Conservation (phyloP, 192 early-diverging fungal genomes). For the Coemansia sp. region DNA sequence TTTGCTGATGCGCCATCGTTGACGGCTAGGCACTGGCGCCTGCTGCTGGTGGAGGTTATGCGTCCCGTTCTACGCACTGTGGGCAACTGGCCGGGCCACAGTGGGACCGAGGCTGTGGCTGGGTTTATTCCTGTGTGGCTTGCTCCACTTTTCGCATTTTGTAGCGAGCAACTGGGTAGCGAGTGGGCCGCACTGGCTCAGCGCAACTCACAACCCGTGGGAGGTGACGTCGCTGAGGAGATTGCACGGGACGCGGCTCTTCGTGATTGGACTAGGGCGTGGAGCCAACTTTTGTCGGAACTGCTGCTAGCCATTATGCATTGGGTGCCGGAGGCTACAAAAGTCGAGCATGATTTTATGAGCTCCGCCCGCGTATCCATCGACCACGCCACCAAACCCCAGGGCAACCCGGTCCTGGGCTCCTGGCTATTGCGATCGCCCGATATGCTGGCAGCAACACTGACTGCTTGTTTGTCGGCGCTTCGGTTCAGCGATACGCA, state of each 20-base stretch:
- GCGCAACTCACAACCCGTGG: neutral
- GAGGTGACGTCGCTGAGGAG: slow-evolving; percentile 13
- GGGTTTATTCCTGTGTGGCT: slow-evolving; percentile 31
- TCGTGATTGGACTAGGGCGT: slow-evolving; percentile 46
- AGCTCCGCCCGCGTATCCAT: slow-evolving; percentile 9
- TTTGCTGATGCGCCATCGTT: slow-evolving; percentile 32
- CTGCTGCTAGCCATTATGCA: slow-evolving; percentile 8
- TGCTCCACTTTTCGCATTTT: slow-evolving; percentile 28
- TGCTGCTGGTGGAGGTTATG: slow-evolving; percentile 23
- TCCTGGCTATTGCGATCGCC: slow-evolving; percentile 7
- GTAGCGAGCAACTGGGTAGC: slow-evolving; percentile 6
- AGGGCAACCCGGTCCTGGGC: slow-evolving; percentile 9
- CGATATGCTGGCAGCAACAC: slow-evolving; percentile 8
- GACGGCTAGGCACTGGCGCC: slow-evolving; percentile 38
- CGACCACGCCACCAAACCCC: neutral
- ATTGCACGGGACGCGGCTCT: slow-evolving; percentile 36
- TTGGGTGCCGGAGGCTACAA: slow-evolving; percentile 31
- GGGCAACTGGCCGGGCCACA: slow-evolving; percentile 40
- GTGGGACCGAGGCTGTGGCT: neutral
- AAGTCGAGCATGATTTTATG: slow-evolving; percentile 35
- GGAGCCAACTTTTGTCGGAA: slow-evolving; percentile 23
- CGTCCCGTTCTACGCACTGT: slow-evolving; percentile 15
- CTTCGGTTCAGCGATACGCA: slow-evolving; percentile 24
- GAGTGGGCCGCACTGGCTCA: slow-evolving; percentile 23
- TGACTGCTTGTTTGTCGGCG: slow-evolving; percentile 7